A percentile compares a stretch with the other conserved stretches of the same genome.
These are phyloP conservation scores for Pyrenula massariospora DNA, from an alignment of 495 filamentous ascomycete genomes.

Conservation along the genomic window DNA sequence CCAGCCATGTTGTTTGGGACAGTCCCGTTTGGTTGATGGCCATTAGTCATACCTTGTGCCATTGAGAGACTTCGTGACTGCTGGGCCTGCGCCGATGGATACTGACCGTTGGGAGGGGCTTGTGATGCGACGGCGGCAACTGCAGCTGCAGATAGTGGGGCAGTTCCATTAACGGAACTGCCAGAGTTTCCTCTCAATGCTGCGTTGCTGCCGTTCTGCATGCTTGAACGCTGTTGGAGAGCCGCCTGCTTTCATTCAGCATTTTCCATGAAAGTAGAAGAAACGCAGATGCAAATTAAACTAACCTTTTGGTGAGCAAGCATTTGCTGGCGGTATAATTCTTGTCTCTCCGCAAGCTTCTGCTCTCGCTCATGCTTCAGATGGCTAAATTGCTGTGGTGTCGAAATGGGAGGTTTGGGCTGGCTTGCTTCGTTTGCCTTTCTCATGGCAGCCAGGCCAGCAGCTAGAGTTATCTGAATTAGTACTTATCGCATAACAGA, in stretches of 20 bases:
- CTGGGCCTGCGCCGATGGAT: constrained; percentile 5
- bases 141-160: neutral
- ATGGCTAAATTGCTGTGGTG: constrained; percentile 79
- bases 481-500: neutral
- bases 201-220: neutral
- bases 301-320: constrained; percentile 52
- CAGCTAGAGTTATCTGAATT: constrained; percentile 23
- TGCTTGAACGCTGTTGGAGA: constrained; percentile 7
- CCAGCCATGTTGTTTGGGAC: constrained; percentile 42
- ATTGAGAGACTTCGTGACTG: constrained; percentile 25
- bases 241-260: constrained; percentile 4
- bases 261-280: neutral
- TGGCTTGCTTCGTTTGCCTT: constrained; percentile 60
- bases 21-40: constrained; percentile 28
- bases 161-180: neutral
- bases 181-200: neutral
- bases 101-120: neutral
- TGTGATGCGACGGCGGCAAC: neutral
- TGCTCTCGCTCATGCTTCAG: constrained; percentile 77
- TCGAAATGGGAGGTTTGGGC: constrained; percentile 47
- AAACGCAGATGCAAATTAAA: constrained; percentile 1
- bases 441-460: constrained; percentile 54
- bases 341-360: constrained; percentile 62
- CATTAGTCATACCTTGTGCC: constrained; percentile 24
- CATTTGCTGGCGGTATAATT: constrained; percentile 53